Evolutionary conservation across 179 eudicot genomes (phyloP), one percentile per base, ranked within the genome.

Genomic region (Spergularia azorica): DNA sequence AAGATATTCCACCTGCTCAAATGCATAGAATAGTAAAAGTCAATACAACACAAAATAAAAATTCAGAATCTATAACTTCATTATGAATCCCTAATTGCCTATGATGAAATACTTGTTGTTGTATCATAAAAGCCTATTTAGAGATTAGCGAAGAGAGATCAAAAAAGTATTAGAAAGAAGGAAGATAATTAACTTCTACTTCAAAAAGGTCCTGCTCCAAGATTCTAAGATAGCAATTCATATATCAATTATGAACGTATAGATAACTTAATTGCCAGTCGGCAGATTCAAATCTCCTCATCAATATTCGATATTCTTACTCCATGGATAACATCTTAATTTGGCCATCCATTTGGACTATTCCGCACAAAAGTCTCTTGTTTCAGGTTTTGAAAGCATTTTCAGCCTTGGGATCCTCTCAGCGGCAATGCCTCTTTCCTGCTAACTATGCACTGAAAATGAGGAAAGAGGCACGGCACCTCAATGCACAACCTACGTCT

Each of bases 1-100:
- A 80, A 95, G 98, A 86, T 93, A 95, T 76, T 95, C 97, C 48
- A 95, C 91, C 98, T 95, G 89, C 69, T 58, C 68, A 26, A 72
- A 63, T 63, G 48, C 61, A 55, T 50, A 51, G 72, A 26, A 66
- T 54, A 12, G 36, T 58, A 46, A 32, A 20, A 74, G 39, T 67
- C 43, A 72, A 6, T 14, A 73, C 1, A 46, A 68, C 39, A n/a
- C 6, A 21, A 12, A 15, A 71, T 12, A 38, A 8, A 41, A 21
- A 62, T 63, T 41, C 63, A 67, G 20, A 55, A 9, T 21, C 61
- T 56, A 52, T 63, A 77, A 54, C 41, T 36, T 16, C 67, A 75
- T 41, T 13, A 61, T 52, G 60, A 59, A 51, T 6, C 39, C 8
- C 59, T 46, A 21, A 26, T 26, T 26, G 32, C 32, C 32, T 26